These are phyloP conservation scores for Arthroderma uncinatum DNA, from an alignment of 2,329 filamentous ascomycete species.

Conservation along the genomic window DNA sequence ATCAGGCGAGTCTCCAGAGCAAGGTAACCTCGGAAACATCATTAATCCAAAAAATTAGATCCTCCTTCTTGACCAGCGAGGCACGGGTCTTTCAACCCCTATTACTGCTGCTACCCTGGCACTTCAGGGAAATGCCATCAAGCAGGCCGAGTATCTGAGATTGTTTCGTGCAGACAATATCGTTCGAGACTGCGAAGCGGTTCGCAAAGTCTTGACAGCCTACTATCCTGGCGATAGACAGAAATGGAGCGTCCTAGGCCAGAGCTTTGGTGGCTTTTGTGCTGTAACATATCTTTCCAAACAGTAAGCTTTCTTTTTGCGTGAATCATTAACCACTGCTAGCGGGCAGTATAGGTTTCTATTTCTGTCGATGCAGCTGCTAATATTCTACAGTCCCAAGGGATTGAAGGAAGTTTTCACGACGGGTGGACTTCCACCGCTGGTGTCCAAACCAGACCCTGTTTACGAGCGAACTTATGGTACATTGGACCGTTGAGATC, in stretches of 20 bases:
- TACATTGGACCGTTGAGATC: slow-evolving; percentile 20
- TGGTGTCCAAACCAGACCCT: slow-evolving; percentile 59
- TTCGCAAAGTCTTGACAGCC: slow-evolving; percentile 61
- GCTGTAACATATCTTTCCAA: slow-evolving; percentile 72
- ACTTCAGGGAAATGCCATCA: slow-evolving; percentile 49
- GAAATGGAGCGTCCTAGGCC: slow-evolving; percentile 78
- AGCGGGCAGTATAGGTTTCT: background rate
- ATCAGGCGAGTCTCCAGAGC: slow-evolving; percentile 47
- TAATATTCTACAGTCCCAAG: slow-evolving; percentile 44
- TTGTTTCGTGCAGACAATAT: slow-evolving; percentile 83
- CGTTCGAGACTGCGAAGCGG: slow-evolving; percentile 77
- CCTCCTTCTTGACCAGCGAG: slow-evolving; percentile 80
- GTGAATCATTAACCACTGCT: too few relatives aligned
- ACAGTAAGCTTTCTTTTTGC: slow-evolving; percentile 35
- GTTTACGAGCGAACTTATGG: slow-evolving; percentile 63
- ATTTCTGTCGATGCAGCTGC: background rate
- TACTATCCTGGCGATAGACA: slow-evolving; percentile 58
- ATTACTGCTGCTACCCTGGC: slow-evolving; percentile 63
- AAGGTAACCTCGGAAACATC: background rate
- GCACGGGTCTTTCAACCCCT: slow-evolving; percentile 73
- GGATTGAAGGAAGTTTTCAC: slow-evolving; percentile 73
- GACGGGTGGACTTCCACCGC: slow-evolving; percentile 70
- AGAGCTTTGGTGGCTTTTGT: slow-evolving; percentile 88
- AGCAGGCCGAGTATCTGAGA: slow-evolving; percentile 70
- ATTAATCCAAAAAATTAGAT: slow-evolving; percentile 27